Evolutionary conservation across 2,329 filamentous ascomycete species (phyloP).

Genomic region (Pseudogymnoascus sp.): DNA sequence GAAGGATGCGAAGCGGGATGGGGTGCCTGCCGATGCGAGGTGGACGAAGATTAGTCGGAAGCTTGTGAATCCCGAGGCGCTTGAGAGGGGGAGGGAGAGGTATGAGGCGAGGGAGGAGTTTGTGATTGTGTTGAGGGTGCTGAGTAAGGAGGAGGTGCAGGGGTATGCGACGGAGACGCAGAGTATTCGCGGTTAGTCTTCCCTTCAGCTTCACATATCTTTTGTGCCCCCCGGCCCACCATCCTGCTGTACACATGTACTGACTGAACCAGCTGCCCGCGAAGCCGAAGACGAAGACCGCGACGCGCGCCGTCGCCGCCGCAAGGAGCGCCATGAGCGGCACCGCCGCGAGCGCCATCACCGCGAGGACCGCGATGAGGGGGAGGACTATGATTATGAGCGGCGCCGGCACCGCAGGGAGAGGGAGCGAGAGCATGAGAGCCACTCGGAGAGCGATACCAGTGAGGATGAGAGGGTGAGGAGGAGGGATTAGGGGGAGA

Average conservation of each 20-base stretch:
- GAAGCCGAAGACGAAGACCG: constrained; percentile 24
- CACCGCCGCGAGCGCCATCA: constrained; percentile 25
- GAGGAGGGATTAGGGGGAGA: not conserved
- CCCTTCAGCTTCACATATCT: too few species aligned
- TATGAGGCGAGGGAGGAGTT: constrained; percentile 90
- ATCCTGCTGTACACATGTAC: not conserved
- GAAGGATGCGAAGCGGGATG: constrained; percentile 74
- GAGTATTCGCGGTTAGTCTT: constrained; percentile 64
- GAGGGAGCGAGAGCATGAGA: constrained; percentile 2
- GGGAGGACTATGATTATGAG: constrained; percentile 14
- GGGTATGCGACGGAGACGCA: constrained; percentile 75
- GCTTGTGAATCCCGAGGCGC: constrained; percentile 80
- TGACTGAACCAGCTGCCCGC: constrained; percentile 14
- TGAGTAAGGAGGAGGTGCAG: constrained; percentile 85
- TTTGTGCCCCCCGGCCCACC: not conserved
- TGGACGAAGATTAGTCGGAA: constrained; percentile 92
- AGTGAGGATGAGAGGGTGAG: constrained; percentile 14
- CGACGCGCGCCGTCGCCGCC: constrained; percentile 22
- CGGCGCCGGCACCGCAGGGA: constrained; percentile 7
- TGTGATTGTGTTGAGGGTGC: constrained; percentile 82
- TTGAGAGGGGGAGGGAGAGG: constrained; percentile 80
- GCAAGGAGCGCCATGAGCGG: constrained; percentile 27
- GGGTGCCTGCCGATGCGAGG: constrained; percentile 69
- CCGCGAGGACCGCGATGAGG: constrained; percentile 15
- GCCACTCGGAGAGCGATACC: constrained; percentile 21